Evolutionary conservation across 2,329 filamentous ascomycete genomes (phyloP).

Genomic region (Fusarium coicis): DNA sequence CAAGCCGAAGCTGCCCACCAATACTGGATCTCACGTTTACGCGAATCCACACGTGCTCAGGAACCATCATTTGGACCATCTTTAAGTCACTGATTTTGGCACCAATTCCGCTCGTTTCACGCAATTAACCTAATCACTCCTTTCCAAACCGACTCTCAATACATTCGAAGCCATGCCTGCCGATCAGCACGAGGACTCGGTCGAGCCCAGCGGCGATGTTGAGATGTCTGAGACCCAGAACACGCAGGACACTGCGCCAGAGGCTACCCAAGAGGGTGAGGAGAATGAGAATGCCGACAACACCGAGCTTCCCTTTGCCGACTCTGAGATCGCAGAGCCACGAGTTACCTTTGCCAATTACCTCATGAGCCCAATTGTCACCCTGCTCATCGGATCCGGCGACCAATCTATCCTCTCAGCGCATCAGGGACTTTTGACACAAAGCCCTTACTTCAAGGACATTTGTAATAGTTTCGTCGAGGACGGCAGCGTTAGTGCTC

Average conservation of each 20-base stretch:
- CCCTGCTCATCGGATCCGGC: slow-evolving; percentile 71
- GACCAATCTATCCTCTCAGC: slow-evolving; percentile 76
- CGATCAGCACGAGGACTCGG: slow-evolving; percentile 35
- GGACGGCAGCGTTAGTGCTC: slow-evolving; percentile 66
- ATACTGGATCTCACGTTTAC: not conserved
- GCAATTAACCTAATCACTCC: not conserved
- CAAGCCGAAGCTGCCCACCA: not conserved
- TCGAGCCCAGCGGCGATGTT: slow-evolving; percentile 49
- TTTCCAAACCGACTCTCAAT: fast-evolving
- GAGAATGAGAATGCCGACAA: slow-evolving; percentile 48
- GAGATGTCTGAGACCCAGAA: slow-evolving; percentile 52
- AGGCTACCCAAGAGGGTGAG: slow-evolving; percentile 49
- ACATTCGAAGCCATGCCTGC: slow-evolving; percentile 47
- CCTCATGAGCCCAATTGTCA: slow-evolving; percentile 75
- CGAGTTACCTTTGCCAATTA: slow-evolving; percentile 66
- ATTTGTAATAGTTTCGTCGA: slow-evolving; percentile 70
- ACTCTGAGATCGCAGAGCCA: slow-evolving; percentile 48
- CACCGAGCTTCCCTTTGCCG: slow-evolving; percentile 54
- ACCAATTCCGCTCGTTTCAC: slow-evolving; percentile 14
- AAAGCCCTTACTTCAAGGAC: slow-evolving; percentile 79
- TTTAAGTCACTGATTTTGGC: not conserved
- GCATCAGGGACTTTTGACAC: slow-evolving; percentile 79
- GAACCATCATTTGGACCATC: not conserved
- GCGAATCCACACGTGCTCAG: not conserved
- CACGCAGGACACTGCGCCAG: slow-evolving; percentile 6